These are phyloP conservation scores for Camellia granthamiana DNA, from an alignment of 148 eudicot genomes.

Conservation along the genomic window DNA sequence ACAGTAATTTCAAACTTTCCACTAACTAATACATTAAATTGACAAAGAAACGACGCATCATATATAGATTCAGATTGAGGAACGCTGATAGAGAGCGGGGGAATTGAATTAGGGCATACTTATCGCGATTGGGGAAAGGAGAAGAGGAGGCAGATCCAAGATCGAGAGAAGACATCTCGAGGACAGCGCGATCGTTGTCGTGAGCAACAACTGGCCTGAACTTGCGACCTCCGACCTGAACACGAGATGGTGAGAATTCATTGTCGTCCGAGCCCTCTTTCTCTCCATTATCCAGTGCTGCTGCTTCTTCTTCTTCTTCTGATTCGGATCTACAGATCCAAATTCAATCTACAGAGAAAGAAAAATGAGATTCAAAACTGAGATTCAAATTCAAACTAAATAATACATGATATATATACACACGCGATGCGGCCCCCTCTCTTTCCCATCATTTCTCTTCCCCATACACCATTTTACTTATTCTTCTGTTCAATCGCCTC, in stretches of 20 bases:
- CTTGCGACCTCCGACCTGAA: slow-evolving; percentile 28
- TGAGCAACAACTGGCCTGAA: slow-evolving; percentile 47
- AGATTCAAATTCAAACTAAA: no score
- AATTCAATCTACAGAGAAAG: neutral
- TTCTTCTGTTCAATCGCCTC: no score
- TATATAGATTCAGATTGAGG: no score
- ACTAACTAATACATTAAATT: no score
- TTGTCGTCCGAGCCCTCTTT: slow-evolving; percentile 30
- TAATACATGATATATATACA: no score
- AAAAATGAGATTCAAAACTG: no score
- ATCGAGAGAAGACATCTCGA: slow-evolving; percentile 52
- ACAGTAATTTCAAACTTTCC: no score
- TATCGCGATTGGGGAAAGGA: neutral
- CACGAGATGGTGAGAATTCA: slow-evolving; percentile 9
- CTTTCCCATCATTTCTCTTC: no score
- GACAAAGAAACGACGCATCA: no score
- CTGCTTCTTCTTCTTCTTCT: slow-evolving; percentile 11
- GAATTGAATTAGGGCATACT: slow-evolving; percentile 17
- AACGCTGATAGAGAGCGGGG: no score
- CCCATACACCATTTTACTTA: no score
- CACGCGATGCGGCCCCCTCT: no score
- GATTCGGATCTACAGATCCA: slow-evolving; percentile 6
- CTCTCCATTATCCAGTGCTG: slow-evolving; percentile 39
- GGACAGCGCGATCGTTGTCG: slow-evolving; percentile 41
- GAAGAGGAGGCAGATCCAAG: slow-evolving; percentile 30